Conservation (phyloP, 768 basidiomycete species). For the Boletus tomentosulus region DNA sequence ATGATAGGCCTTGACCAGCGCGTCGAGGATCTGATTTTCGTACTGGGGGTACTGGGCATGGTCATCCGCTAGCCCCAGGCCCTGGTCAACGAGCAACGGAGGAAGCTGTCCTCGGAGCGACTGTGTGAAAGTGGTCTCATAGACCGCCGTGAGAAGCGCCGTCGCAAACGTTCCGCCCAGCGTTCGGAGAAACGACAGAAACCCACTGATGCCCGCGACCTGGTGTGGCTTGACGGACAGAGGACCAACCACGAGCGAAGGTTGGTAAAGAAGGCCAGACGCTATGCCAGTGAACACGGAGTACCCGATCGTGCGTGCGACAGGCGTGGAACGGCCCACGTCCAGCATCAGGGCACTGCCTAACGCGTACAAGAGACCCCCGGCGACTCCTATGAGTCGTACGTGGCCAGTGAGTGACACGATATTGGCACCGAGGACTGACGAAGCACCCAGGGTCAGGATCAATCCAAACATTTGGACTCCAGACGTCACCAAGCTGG, state of each 20-base stretch:
- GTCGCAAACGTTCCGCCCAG: slow-evolving; percentile 34
- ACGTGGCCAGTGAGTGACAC: slow-evolving; percentile 30
- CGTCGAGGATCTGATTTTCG: slow-evolving; percentile 28
- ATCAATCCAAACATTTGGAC: slow-evolving; percentile 35
- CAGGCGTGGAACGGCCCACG: slow-evolving; percentile 29
- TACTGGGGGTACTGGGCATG: slow-evolving; percentile 31
- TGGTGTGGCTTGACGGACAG: slow-evolving; percentile 33
- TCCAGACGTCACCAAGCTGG: slow-evolving; percentile 30
- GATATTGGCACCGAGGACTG: slow-evolving; percentile 34
- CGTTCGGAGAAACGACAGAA: slow-evolving; percentile 33
- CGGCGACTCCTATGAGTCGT: slow-evolving; percentile 28
- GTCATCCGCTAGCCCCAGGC: slow-evolving; percentile 29
- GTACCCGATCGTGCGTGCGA: slow-evolving; percentile 27
- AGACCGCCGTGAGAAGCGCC: slow-evolving; percentile 33
- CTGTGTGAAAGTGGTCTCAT: slow-evolving; percentile 30
- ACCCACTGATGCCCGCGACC: slow-evolving; percentile 34
- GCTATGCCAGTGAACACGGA: slow-evolving; percentile 30
- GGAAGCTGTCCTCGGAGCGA: slow-evolving; percentile 27
- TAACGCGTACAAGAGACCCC: slow-evolving; percentile 31
- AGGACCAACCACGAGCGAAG: slow-evolving; percentile 34
- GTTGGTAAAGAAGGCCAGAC: slow-evolving; percentile 33
- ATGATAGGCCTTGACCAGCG: slow-evolving; percentile 33
- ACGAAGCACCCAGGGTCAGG: slow-evolving; percentile 30
- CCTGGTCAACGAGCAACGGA: slow-evolving; percentile 27
- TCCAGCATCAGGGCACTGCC: slow-evolving; percentile 32